Conservation (phyloP, 148 eudicot genomes). For the Heliamphora exappendiculata region DNA sequence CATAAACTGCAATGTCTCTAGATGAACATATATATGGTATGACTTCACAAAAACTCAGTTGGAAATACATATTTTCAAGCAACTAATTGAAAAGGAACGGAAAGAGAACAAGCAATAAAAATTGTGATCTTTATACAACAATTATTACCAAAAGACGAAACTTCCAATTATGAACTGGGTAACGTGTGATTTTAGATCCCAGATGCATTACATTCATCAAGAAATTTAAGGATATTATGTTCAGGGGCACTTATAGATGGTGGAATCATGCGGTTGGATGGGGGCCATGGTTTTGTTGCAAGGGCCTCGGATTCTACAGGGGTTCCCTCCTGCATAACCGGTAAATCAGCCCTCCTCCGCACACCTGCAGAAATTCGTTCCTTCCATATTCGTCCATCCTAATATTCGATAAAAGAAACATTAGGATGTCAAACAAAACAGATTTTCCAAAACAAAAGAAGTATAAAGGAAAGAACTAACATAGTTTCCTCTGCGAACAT, state of each 20-base stretch:
- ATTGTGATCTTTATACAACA: background rate
- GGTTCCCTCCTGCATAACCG: conserved; percentile 45
- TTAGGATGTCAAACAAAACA: background rate
- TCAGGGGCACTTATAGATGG: conserved; percentile 94
- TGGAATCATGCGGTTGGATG: conserved; percentile 46
- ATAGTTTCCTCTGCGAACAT: background rate
- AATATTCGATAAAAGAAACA: conserved; percentile 6
- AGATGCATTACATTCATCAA: conserved; percentile 56
- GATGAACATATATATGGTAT: background rate
- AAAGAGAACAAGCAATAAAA: background rate
- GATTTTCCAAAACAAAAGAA: background rate
- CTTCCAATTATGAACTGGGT: background rate
- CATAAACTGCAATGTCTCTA: background rate
- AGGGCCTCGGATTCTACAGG: conserved; percentile 27
- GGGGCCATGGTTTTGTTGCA: conserved; percentile 18
- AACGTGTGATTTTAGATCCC: conserved; percentile 15
- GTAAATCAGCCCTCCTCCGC: conserved; percentile 52
- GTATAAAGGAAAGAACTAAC: background rate
- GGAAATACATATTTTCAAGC: background rate
- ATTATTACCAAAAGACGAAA: background rate
- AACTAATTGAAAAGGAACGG: background rate
- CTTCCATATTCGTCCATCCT: conserved; percentile 97
- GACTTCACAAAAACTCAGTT: background rate
- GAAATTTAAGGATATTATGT: conserved; percentile 60
- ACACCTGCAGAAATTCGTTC: conserved; percentile 66